These are phyloP conservation scores for Carallia brachiata DNA, from an alignment of 345 rosid genomes.

Conservation along the genomic window DNA sequence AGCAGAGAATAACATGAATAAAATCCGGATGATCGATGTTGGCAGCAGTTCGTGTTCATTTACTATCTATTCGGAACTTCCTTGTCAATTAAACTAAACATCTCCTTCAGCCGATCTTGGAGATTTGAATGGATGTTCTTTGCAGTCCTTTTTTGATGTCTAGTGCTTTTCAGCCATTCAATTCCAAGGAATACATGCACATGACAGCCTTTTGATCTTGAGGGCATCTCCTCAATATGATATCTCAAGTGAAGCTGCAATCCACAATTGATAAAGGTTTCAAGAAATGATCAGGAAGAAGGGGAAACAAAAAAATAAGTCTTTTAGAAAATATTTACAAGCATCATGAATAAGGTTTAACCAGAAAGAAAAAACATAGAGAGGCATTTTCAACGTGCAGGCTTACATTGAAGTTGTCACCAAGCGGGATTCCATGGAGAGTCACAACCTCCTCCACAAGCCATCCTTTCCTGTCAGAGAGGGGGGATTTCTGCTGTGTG, in stretches of 20 bases:
- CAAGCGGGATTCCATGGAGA: conserved; percentile 88
- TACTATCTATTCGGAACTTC: conserved; percentile 55
- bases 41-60: not conserved
- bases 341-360: not conserved
- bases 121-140: conserved; percentile 63
- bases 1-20: not conserved
- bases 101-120: conserved; percentile 69
- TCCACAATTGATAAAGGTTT: not conserved
- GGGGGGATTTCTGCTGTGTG: conserved; percentile 73
- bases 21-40: not conserved
- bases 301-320: not conserved
- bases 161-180: conserved; percentile 92
- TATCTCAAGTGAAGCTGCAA: conserved; percentile 77
- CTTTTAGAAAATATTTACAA: not conserved
- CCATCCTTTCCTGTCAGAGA: conserved; percentile 72
- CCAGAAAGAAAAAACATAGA: not conserved
- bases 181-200: conserved; percentile 66
- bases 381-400: not conserved
- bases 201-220: conserved; percentile 52
- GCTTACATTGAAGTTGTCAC: conserved; percentile 79
- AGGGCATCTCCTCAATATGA: conserved; percentile 68
- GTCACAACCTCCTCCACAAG: conserved; percentile 88
- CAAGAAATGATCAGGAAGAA: conserved; percentile 1
- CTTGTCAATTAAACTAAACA: conserved; percentile 61
- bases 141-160: conserved; percentile 70